Base-by-base conservation (phyloP, 108 stramenopile genomes). In the Fistulifera solaris region DNA sequence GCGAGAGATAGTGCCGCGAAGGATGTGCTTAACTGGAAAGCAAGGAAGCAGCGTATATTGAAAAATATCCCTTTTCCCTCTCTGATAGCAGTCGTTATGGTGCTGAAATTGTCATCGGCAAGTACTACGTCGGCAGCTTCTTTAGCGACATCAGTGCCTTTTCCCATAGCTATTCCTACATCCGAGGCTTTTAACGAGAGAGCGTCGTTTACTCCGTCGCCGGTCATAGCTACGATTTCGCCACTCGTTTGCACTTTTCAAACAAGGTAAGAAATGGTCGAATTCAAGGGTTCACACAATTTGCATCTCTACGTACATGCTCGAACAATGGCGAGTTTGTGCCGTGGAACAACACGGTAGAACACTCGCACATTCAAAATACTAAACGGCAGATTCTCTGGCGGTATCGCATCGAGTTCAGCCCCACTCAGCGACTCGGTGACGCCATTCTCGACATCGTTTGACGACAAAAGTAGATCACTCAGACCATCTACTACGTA, bases 91-190 rank as follows among this genome's bases (percentile, higher is more conserved):
- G 52, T 61, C 10, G 85, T 79, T 41, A 99, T 94, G 43, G 96
- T 95, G 22, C 71, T 60, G 55, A 99, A 95, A 59, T 98, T 70
- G 65, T 99, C 96, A 53, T 98, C 95, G 19, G 94, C 83, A 7
- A 91, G 60, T 25, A 91, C 86, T 43, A 99, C 69, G 64, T 97
- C 96, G 0, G 96, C 94, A 3, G 98, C 98, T 69, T 99, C 96
- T 55, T 95, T 95, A 16, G 98, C 96, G 2, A 97, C 96, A 63
- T 97, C 96, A 5, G 98, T 97, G 25, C 98, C 98, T 23, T 75
- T 72, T 28, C 96, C 96, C 95, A 99, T 96, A 16, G 96, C 95
- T 27, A 99, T 88, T n/a, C 98, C 98, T 63, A 99, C 96, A 67
- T 99, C 96, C 7, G 93, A 93, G 10, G 83, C 89, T 70, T 94